Percentiles rank a stretch among this genome's conserved stretches.
Conservation (phyloP, 805 yeast species). For the Sugiyamaella smithiae region DNA sequence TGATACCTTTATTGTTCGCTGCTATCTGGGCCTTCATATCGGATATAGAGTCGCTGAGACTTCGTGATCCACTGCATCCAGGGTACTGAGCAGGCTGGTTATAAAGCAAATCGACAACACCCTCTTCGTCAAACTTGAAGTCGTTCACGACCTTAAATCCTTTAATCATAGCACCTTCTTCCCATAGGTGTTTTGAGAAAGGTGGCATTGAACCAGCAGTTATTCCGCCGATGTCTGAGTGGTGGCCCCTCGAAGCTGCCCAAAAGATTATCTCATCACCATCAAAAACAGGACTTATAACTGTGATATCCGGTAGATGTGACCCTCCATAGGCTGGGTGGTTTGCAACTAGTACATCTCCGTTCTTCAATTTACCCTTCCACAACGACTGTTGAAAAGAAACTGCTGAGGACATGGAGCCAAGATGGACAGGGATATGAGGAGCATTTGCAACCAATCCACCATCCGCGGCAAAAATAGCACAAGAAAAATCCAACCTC, state of each 20-base stretch:
- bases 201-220: slow-evolving; percentile 96
- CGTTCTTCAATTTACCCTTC: slow-evolving; percentile 61
- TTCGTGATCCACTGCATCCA: slow-evolving; percentile 87
- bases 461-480: slow-evolving; percentile 73
- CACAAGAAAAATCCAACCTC: slow-evolving; percentile 80
- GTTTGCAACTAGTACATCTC: slow-evolving; percentile 75
- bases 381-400: slow-evolving; percentile 62
- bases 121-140: slow-evolving; percentile 73
- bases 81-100: slow-evolving; percentile 76
- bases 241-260: slow-evolving; percentile 94
- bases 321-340: slow-evolving; percentile 87
- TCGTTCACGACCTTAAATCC: slow-evolving; percentile 69
- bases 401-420: slow-evolving; percentile 82
- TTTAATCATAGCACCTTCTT: slow-evolving; percentile 87
- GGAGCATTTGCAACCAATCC: slow-evolving; percentile 85
- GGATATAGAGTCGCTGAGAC: slow-evolving; percentile 77
- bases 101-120: slow-evolving; percentile 58
- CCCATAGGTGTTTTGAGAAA: slow-evolving; percentile 74
- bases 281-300: slow-evolving; percentile 84
- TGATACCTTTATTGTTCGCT: slow-evolving; percentile 83
- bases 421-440: slow-evolving; percentile 81
- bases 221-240: slow-evolving; percentile 92
- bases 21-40: slow-evolving; percentile 85
- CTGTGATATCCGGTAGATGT: slow-evolving; percentile 87
- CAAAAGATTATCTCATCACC: slow-evolving; percentile 66